Base-by-base conservation (phyloP, 164 flowering plant species). In the Stephania yunnanensis region DNA sequence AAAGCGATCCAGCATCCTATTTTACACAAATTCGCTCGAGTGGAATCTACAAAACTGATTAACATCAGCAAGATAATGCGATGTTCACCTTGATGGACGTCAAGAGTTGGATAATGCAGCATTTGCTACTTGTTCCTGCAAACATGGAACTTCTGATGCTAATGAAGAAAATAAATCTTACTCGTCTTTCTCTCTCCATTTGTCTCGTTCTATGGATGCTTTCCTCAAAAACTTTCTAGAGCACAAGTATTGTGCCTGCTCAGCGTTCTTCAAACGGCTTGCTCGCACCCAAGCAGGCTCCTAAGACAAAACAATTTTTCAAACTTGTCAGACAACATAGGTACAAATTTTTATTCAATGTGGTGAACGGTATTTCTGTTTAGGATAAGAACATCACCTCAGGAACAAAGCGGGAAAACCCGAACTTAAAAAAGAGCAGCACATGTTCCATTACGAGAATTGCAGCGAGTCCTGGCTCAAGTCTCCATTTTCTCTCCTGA, bases 261-360 rank as follows among this genome's bases (percentile, higher is more conserved):
- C 85, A 6, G 87, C 94, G 74, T 90, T 88, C 79, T 85, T 90
- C 81, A 82, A 81, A 7, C 97, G 90, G 48, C 84, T 88, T 10
- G 94, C 97, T 87, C 81, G 88, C 30, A 95, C 97, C 97, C 97
- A 95, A 29, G 97, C 97, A 74, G 99, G 99, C 77, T 93, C 99
- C 97, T 95, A 86, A 55, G 6, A 46, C 9, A 30, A 30, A 68
- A n/a, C 5, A 30, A 50, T 20, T 1, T 55, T 52, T 68, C 29
- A n/a, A 61, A 29, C 31, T 53, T 1, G 5, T 53, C 19, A 53
- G 19, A 53, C 13, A 13, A 53, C 19, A 7, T 13, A 19, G 61
- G 19, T 10, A 13, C 55, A 13, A 12, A 4, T 53, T 1, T 53
- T 53, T 53, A 12, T 53, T 10, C 55, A 50, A 50, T 50, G 55